These are phyloP conservation scores for Salpingoeca rosetta DNA, from an alignment of 78 protist species.

Conservation along the genomic window DNA sequence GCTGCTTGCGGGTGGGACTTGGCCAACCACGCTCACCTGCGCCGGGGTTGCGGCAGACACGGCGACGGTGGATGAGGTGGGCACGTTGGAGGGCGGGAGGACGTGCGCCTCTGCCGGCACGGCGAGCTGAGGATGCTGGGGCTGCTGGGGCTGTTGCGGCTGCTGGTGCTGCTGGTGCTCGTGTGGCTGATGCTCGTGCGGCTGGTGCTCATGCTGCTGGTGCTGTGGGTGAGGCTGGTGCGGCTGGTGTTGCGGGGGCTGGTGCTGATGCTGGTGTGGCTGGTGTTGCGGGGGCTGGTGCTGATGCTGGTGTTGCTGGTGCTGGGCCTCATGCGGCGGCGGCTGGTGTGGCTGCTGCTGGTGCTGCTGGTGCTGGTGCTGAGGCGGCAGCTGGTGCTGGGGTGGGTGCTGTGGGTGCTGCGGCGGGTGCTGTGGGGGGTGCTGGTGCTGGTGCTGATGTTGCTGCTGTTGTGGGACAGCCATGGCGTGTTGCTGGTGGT, in stretches of 20 bases:
- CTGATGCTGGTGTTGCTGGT: neutral
- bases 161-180: too few species aligned
- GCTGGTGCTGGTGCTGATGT: neutral
- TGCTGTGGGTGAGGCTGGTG: neutral
- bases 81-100: too few species aligned
- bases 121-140: too few species aligned
- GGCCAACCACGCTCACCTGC: too few species aligned
- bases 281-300: neutral
- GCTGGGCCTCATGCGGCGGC: neutral
- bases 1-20: too few species aligned
- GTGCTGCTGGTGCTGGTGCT: neutral
- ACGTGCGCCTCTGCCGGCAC: too few species aligned
- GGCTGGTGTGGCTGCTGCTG: neutral
- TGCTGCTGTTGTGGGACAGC: neutral
- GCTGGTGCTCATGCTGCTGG: neutral
- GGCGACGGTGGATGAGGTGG: too few species aligned
- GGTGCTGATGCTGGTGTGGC: neutral
- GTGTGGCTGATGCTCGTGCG: neutral
- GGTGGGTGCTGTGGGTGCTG: neutral
- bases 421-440: neutral
- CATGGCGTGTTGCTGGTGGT: neutral
- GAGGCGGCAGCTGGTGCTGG: neutral
- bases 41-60: too few species aligned
- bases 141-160: too few species aligned
- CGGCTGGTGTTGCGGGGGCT: neutral